Conservation (phyloP, 2,329 filamentous ascomycete genomes). For the Hypoxylon sp. region DNA sequence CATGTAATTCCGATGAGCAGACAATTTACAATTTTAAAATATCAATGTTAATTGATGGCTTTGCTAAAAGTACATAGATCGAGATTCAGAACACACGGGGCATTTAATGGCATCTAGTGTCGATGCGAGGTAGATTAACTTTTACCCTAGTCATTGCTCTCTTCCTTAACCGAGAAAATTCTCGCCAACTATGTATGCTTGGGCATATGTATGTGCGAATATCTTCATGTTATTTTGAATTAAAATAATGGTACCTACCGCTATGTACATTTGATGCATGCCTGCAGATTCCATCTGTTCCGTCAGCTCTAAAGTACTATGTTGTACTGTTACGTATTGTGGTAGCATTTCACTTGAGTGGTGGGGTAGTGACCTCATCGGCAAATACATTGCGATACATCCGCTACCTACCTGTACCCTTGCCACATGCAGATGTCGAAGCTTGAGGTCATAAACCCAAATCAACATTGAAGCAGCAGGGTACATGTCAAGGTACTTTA, state of each 20-base stretch:
- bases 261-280: slow-evolving; percentile 15
- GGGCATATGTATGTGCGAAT: neutral
- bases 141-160: neutral
- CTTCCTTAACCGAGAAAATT: neutral
- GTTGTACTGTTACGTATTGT: slow-evolving; percentile 29
- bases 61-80: too few relatives aligned
- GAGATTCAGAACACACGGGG: neutral
- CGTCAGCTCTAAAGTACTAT: slow-evolving; percentile 9
- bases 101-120: neutral
- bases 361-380: slow-evolving; percentile 37
- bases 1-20: neutral
- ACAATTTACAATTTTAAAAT: neutral
- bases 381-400: slow-evolving; percentile 14
- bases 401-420: neutral
- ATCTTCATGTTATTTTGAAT: slow-evolving; percentile 2
- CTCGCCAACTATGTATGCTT: neutral
- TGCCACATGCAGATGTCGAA: neutral
- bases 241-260: neutral
- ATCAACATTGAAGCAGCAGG: slow-evolving; percentile 3
- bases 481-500: slow-evolving; percentile 2
- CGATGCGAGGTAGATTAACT: neutral
- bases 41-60: neutral
- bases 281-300: slow-evolving; percentile 16
- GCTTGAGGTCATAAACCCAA: slow-evolving; percentile 17
- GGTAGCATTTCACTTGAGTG: slow-evolving; percentile 2